Percentiles rank a stretch among this genome's conserved stretches.
Conservation (phyloP, 768 basidiomycete species). For the Collybiopsis luxurians region DNA sequence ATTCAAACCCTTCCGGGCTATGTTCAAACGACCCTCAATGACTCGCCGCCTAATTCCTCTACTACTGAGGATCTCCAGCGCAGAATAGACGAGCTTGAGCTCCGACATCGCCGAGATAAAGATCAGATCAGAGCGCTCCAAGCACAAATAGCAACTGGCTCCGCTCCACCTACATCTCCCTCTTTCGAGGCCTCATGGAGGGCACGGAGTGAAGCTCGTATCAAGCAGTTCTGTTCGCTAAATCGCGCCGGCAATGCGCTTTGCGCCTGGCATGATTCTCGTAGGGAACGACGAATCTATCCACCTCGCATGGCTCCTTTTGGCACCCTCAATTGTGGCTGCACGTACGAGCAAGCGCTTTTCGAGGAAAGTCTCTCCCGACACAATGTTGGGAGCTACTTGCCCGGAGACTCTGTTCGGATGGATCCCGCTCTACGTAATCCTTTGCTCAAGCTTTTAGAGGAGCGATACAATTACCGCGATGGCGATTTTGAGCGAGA, state of each 20-base stretch:
- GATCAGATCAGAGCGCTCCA: conserved; percentile 48
- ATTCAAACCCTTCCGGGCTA: not conserved
- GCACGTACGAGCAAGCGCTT: conserved; percentile 79
- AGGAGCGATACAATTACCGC: conserved; percentile 71
- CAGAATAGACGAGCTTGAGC: conserved; percentile 62
- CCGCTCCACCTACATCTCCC: conserved; percentile 38
- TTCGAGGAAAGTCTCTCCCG: conserved; percentile 83
- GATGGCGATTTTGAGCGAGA: conserved; percentile 87
- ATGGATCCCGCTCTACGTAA: conserved; percentile 89
- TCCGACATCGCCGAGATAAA: conserved; percentile 49
- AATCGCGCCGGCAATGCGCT: conserved; percentile 88
- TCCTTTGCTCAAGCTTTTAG: conserved; percentile 68
- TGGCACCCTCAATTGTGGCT: conserved; percentile 82
- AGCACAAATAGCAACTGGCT: conserved; percentile 32
- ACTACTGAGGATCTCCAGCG: conserved; percentile 38
- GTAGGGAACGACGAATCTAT: conserved; percentile 73
- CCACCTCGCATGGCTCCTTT: conserved; percentile 80
- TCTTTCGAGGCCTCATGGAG: conserved; percentile 65
- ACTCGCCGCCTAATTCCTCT: not conserved
- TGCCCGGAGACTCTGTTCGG: conserved; percentile 80
- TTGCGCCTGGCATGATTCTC: conserved; percentile 88
- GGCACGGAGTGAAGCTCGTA: conserved; percentile 69
- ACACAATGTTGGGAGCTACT: conserved; percentile 78
- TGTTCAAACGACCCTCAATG: not conserved
- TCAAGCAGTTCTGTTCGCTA: conserved; percentile 70